A percentile compares a stretch with the other conserved stretches of the same genome.
phyloP scores from a whole-genome alignment of 148 eudicot genomes.

The Persicaria tinctoria region DNA sequence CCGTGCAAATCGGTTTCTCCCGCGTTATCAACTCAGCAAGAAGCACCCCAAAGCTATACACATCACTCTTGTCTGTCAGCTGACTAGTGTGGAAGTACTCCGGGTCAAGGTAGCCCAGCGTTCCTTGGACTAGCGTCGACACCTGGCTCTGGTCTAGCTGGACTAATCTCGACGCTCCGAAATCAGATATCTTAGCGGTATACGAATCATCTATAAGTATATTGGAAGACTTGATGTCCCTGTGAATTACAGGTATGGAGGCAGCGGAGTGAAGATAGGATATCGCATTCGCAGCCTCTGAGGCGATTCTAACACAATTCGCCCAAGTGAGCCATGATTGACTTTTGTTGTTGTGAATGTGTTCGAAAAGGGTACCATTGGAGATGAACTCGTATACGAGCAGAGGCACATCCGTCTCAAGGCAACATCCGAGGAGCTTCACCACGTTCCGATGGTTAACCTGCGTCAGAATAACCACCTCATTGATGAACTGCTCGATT shows the following conservation, averaged over 20 bases:
- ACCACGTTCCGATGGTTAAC: slow-evolving; percentile 15
- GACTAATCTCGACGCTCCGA: slow-evolving; percentile 6
- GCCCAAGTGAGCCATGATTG: neutral
- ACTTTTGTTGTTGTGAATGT: neutral
- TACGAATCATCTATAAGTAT: slow-evolving; percentile 7
- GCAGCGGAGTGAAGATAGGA: slow-evolving; percentile 6
- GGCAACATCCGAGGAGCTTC: slow-evolving; percentile 8
- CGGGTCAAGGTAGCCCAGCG: slow-evolving; percentile 10
- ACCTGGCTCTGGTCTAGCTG: slow-evolving; percentile 1
- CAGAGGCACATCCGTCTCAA: slow-evolving; percentile 11
- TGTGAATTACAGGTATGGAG: slow-evolving; percentile 1
- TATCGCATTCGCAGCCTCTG: slow-evolving; percentile 9
- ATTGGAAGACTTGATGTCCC: slow-evolving; percentile 13
- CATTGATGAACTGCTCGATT: slow-evolving; percentile 16
- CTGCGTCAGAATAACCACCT: slow-evolving; percentile 14
- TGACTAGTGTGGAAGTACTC: slow-evolving; percentile 13
- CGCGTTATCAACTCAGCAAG: slow-evolving; percentile 5
- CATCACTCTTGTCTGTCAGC: slow-evolving; percentile 14
- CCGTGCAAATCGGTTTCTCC: slow-evolving; percentile 2
- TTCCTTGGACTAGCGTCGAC: slow-evolving; percentile 2
- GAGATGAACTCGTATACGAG: slow-evolving; percentile 12
- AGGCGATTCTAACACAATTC: slow-evolving; percentile 10
- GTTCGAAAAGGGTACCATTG: slow-evolving; percentile 11
- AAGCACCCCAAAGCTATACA: slow-evolving; percentile 12
- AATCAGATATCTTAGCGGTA: slow-evolving; percentile 9